Evolutionary conservation across 176 grass and related monocot species (phyloP), one percentile per base, ranked within the genome.

Genomic region (Bonia amplexicaulis): DNA sequence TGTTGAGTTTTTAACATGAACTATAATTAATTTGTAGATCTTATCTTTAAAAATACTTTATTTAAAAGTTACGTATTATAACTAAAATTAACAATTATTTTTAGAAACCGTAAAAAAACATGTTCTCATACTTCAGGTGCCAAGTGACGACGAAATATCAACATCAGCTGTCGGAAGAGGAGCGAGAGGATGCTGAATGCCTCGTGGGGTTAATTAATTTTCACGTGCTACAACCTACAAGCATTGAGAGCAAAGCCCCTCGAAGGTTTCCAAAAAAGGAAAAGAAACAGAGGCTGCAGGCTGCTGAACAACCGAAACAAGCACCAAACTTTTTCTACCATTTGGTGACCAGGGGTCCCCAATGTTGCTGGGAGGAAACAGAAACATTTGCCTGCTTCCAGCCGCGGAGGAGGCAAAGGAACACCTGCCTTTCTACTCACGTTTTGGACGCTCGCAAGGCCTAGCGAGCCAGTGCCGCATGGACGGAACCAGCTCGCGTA

Each of bases 391-490:
- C 66, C 76, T 53, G 22, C 44, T 74, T 74, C 72, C 64, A 5
- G 11, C 20, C 16, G 35, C 3, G 22, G 70, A 75, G 82, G 71
- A 35, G 71, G 79, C 72, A 82, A 78, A 78, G 66, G 22, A 57
- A 47, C 71, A 33, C 88, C 73, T 83, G 66, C 60, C 59, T 57
- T 72, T 45, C 12, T n/a, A 33, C 71, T 25, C 45, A 12, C 69
- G 82, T 69, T 71, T 77, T 82, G 71, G 65, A 62, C 66, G 54
- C 71, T 48, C 65, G 31, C 79, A 14, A 45, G 11, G 20, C 44
- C 41, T 48, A 45, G 12, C 70, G 7, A 31, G 77, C 15, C 85
- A 42, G 15, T n/a, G 31, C 6, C 45, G 62, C 26, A 63, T 14
- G 42, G 66, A 37, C 26, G n/a, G 42, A 73, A 31, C 45, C 45